Conservation (phyloP, 2,329 filamentous ascomycete genomes). For the Fusarium solani-melongenae region DNA sequence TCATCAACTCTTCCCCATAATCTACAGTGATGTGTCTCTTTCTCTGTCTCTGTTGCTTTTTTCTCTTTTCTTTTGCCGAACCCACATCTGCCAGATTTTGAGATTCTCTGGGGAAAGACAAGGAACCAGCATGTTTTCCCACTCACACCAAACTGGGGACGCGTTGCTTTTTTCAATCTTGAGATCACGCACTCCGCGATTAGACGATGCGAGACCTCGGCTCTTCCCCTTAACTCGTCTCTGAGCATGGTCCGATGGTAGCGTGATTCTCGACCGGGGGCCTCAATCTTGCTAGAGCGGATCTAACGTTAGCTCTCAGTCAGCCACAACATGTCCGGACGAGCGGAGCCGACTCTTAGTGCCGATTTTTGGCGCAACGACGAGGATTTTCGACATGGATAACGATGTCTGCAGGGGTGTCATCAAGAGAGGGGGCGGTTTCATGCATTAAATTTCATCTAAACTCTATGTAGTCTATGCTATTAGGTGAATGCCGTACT, state of each 20-base stretch:
- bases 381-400: not conserved
- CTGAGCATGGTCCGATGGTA: not conserved
- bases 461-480: constrained; percentile 3
- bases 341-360: constrained; percentile 27
- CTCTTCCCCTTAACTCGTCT: not conserved
- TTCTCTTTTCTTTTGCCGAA: not conserved
- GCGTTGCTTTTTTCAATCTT: not conserved
- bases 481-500: not conserved
- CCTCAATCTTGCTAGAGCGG: not conserved
- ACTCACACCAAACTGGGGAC: not conserved
- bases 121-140: not conserved
- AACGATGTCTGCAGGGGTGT: not conserved
- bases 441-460: constrained; percentile 7
- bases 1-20: not conserved
- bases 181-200: constrained; percentile 1
- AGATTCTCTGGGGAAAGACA: constrained; percentile 1
- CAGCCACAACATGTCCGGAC: constrained; percentile 12
- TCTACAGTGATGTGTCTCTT: not conserved
- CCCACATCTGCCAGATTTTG: not conserved
- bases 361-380: not conserved
- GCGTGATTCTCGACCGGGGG: not conserved
- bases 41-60: not conserved
- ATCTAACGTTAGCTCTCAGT: not conserved
- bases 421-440: not conserved
- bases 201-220: not conserved